Conservation (phyloP, 2,329 filamentous ascomycete species). For the Niveomyces coronatus region DNA sequence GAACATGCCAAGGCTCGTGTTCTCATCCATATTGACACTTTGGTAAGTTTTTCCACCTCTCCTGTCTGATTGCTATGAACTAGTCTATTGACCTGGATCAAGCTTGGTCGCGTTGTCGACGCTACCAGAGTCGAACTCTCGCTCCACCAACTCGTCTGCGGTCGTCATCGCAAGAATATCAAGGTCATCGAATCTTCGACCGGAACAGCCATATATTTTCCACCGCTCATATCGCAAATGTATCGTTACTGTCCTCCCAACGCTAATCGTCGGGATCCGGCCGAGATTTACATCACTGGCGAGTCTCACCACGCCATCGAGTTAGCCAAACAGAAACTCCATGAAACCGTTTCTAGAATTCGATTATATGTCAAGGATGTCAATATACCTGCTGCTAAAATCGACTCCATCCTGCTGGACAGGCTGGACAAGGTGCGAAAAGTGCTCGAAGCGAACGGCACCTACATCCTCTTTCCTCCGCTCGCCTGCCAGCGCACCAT, state of each 20-base stretch:
- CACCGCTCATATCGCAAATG: slow-evolving; percentile 82
- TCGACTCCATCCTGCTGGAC: slow-evolving; percentile 85
- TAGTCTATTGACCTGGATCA: slow-evolving; percentile 1
- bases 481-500: slow-evolving; percentile 76
- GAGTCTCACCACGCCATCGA: slow-evolving; percentile 76
- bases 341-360: slow-evolving; percentile 70
- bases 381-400: slow-evolving; percentile 78
- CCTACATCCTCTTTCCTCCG: slow-evolving; percentile 84
- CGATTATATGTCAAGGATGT: slow-evolving; percentile 90
- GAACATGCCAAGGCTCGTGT: slow-evolving; percentile 96
- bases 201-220: slow-evolving; percentile 96
- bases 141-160: slow-evolving; percentile 85
- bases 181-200: slow-evolving; percentile 94
- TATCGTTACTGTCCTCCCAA: slow-evolving; percentile 83
- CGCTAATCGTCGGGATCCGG: slow-evolving; percentile 69
- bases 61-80: slow-evolving; percentile 11
- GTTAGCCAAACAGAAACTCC: slow-evolving; percentile 81
- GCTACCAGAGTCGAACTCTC: slow-evolving; percentile 73
- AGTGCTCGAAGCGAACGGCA: slow-evolving; percentile 93
- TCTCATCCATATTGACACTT: slow-evolving; percentile 92
- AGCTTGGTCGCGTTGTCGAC: slow-evolving; percentile 68
- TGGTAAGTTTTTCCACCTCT: slow-evolving; percentile 42
- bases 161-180: slow-evolving; percentile 91
- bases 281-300: slow-evolving; percentile 92
- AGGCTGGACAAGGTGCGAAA: slow-evolving; percentile 94